Evolutionary conservation across 768 basidiomycete species (phyloP), one percentile per base, ranked within the genome.

Genomic region (Termitomyces sp.): DNA sequence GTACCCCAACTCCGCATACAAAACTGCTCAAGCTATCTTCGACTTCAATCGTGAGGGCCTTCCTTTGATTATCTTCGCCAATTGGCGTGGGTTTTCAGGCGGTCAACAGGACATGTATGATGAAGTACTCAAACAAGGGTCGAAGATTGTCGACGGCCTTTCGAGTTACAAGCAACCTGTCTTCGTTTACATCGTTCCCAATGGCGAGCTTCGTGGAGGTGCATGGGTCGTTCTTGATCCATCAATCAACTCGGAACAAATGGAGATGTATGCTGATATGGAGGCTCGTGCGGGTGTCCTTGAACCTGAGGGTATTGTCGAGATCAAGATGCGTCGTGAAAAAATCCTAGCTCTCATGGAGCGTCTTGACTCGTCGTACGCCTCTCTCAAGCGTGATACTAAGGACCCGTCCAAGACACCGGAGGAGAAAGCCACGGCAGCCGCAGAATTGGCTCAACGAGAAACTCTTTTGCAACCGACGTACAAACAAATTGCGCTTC

Each of bases 21-120:
- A 99, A 82, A 99, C 97, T 8, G 97, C 95, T 8, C 97, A 98
- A 67, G 96, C 97, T 16, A 98, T 98, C 77, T 94, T 94, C 72
- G 97, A 99, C 75, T 92, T 98, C 79, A 90, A 96, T 74, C 88
- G 97, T 43, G 97, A 99, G 74, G 93, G 92, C 24, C 79, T 99
- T 14, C 97, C 97, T 4, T 80, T 99, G 59, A 95, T 98, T 71
- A 95, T 99, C 72, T 98, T 99, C 68, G 97, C 97, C 55, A 99
- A 99, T 79, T 98, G 97, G 94, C 91, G 97, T 78, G 97, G 97
- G 26, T 99, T 99, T 86, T 99, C 97, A 22, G 97, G 97, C 61
- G 97, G 97, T 62, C 95, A 98, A 73, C 95, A 97, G 73, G 95
- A 98, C 72, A 98, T 98, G 94, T 96, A 94, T 67, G 94, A 98